Evolutionary conservation across 1,139 yeast genomes (phyloP).

Genomic region (Tardiomyces depauwii): DNA sequence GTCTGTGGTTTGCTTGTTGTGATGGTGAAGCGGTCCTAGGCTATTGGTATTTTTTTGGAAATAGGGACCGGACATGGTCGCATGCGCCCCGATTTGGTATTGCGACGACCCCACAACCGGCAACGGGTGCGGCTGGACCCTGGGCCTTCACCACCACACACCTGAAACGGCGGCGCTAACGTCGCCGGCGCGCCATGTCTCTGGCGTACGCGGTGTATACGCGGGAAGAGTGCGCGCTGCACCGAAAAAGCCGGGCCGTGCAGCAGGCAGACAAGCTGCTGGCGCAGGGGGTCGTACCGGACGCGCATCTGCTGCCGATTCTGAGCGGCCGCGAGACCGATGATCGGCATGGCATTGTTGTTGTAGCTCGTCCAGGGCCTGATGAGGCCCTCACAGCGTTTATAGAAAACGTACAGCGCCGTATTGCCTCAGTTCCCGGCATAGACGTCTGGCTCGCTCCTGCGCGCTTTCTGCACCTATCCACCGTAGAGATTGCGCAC

Average conservation of each 20-base stretch:
- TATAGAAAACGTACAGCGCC: not conserved
- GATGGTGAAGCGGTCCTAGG: no score
- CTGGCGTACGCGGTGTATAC: not conserved
- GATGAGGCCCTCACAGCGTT: not conserved
- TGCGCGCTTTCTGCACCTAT: constrained; percentile 13
- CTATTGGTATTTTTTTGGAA: no score
- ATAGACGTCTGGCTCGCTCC: constrained; percentile 15
- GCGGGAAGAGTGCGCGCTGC: not conserved
- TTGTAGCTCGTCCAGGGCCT: not conserved
- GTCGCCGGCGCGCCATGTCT: no score
- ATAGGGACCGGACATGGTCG: no score
- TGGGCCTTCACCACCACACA: no score
- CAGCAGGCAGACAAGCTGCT: not conserved
- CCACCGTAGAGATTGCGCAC: constrained; percentile 16
- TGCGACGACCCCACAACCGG: no score
- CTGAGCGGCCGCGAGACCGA: not conserved
- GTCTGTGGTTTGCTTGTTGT: no score
- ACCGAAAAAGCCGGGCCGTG: not conserved
- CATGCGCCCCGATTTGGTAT: no score
- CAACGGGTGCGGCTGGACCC: no score
- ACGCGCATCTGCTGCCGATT: not conserved
- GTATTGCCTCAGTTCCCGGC: not conserved
- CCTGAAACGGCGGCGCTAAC: no score
- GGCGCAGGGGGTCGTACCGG: not conserved
- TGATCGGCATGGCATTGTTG: not conserved